Conservation (phyloP, 2,329 filamentous ascomycete genomes). For the Trichoderma oligosporum region DNA sequence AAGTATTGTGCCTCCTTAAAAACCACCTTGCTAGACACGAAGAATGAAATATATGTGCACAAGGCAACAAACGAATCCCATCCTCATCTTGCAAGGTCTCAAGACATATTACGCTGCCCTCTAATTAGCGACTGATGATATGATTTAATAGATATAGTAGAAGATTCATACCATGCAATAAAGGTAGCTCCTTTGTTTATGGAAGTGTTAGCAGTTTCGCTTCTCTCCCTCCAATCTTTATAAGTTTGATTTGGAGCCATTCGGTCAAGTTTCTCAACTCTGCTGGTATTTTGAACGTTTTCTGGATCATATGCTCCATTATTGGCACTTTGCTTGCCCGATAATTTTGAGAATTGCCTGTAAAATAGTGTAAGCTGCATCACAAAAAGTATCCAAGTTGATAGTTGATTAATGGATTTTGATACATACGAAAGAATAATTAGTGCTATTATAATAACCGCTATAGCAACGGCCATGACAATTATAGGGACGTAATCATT, state of each 20-base stretch:
- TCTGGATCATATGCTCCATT: not conserved
- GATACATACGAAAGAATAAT: slow-evolving; percentile 1
- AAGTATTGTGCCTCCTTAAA: slow-evolving; percentile 22
- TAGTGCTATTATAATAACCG: not conserved
- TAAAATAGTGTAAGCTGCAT: not conserved
- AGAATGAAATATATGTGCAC: slow-evolving; percentile 24
- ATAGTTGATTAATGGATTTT: no score
- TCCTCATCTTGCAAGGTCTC: slow-evolving; percentile 21
- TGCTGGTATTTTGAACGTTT: not conserved
- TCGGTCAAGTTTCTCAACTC: slow-evolving; percentile 1
- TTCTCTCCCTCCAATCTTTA: slow-evolving; percentile 5
- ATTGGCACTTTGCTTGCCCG: not conserved
- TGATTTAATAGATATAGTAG: no score
- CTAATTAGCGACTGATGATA: not conserved
- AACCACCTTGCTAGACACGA: slow-evolving; percentile 22
- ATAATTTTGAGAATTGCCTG: not conserved
- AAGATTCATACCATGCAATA: not conserved
- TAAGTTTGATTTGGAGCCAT: not conserved
- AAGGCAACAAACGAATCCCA: slow-evolving; percentile 20
- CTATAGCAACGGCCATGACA: not conserved
- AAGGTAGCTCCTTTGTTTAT: not conserved
- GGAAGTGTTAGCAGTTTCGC: not conserved
- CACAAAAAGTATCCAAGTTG: no score
- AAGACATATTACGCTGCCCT: slow-evolving; percentile 22
- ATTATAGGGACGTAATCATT: slow-evolving; percentile 3